These are phyloP conservation scores for Macaranga tanarius DNA, from an alignment of 441 rosid genomes.

Conservation along the genomic window DNA sequence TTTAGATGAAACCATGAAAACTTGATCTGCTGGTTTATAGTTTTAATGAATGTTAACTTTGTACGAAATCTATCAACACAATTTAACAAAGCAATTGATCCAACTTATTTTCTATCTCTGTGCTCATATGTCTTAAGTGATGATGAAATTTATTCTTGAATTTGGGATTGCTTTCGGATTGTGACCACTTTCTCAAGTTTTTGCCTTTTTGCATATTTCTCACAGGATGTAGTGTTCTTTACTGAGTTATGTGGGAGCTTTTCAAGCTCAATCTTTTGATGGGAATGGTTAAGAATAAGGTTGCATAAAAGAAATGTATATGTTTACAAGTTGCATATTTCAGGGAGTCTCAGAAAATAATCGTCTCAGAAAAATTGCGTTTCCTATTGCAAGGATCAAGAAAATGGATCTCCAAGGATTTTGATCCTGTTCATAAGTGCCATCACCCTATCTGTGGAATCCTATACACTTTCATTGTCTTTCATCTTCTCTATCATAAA, in stretches of 20 bases:
- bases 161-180: neutral
- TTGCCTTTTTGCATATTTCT: neutral
- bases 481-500: no score
- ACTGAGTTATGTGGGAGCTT: neutral
- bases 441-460: no score
- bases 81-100: neutral
- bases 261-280: no score
- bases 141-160: no score
- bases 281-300: neutral
- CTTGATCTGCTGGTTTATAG: neutral
- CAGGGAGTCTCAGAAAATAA: no score
- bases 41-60: neutral
- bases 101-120: neutral
- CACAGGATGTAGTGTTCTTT: neutral
- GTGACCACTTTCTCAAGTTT: neutral
- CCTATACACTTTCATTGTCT: no score
- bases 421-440: no score
- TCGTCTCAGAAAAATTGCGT: neutral
- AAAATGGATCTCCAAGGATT: neutral
- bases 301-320: no score
- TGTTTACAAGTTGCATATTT: no score
- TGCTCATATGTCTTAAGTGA: neutral
- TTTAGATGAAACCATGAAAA: neutral
- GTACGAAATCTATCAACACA: neutral
- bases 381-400: conserved; percentile 4